These are phyloP conservation scores for Amaranthus cruentus DNA, from an alignment of 148 eudicot genomes.

Conservation along the genomic window DNA sequence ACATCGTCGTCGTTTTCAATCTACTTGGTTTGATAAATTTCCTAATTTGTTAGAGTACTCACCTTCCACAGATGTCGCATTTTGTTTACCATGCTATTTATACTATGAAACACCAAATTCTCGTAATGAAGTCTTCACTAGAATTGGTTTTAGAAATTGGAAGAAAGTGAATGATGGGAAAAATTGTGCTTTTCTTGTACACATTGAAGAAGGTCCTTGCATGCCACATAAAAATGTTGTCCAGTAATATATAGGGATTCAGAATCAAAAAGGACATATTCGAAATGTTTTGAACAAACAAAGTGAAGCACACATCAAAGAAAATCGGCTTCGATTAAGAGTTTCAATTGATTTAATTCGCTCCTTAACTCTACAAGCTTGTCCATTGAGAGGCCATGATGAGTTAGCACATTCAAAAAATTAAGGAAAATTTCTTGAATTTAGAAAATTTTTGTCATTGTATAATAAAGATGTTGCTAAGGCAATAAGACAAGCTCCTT, in stretches of 20 bases:
- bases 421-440: slow-evolving; percentile 11
- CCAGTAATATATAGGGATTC: neutral
- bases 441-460: neutral
- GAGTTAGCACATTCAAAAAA: neutral
- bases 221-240: slow-evolving; percentile 1
- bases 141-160: neutral
- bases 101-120: slow-evolving; percentile 5
- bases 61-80: no score
- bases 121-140: neutral
- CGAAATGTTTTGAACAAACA: neutral
- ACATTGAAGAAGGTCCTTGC: slow-evolving; percentile 5
- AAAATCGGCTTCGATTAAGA: slow-evolving; percentile 9
- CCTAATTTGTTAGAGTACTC: no score
- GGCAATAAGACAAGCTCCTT: neutral
- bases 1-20: no score
- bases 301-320: slow-evolving; percentile 5
- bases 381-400: slow-evolving; percentile 19
- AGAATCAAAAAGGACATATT: slow-evolving; percentile 8
- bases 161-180: slow-evolving; percentile 5
- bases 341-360: neutral
- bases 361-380: slow-evolving; percentile 9
- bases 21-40: no score
- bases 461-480: slow-evolving; percentile 7
- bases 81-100: no score
- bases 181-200: slow-evolving; percentile 12